phyloP scores from a whole-genome alignment of 345 rosid species.

The Stellera chamaejasme region DNA sequence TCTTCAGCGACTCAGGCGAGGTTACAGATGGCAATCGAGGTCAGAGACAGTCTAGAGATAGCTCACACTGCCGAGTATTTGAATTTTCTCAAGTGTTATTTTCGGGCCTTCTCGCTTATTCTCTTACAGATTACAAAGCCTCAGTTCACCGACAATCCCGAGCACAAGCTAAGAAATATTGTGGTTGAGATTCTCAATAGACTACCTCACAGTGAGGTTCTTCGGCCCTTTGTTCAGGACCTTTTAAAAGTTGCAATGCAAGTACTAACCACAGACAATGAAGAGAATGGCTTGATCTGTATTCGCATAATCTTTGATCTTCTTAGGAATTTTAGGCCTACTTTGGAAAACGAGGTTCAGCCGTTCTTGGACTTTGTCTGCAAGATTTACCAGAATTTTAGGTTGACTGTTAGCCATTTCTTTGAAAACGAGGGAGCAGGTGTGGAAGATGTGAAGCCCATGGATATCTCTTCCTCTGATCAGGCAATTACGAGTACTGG shows the following conservation, averaged over 20 bases:
- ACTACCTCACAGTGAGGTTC: constrained; percentile 93
- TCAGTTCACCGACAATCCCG: constrained; percentile 70
- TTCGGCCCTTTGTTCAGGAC: constrained; percentile 97
- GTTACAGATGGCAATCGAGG: constrained; percentile 90
- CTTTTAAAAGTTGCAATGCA: constrained; percentile 96
- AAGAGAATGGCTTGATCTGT: constrained; percentile 93
- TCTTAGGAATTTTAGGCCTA: constrained; percentile 88
- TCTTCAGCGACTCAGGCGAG: constrained; percentile 67
- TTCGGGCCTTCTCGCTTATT: constrained; percentile 77
- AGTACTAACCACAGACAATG: constrained; percentile 88
- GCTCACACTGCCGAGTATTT: constrained; percentile 95
- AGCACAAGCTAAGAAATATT: constrained; percentile 85
- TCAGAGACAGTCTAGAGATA: constrained; percentile 95
- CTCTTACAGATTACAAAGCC: constrained; percentile 77
- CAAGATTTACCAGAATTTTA: constrained; percentile 88
- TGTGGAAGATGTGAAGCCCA: constrained; percentile 76
- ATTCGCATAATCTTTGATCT: constrained; percentile 91
- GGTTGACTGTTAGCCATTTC: constrained; percentile 75
- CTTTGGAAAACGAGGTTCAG: constrained; percentile 89
- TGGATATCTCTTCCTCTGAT: constrained; percentile 68
- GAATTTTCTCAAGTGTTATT: constrained; percentile 91
- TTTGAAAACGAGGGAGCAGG: constrained; percentile 51
- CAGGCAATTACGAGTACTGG: constrained; percentile 45
- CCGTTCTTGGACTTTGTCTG: constrained; percentile 95
- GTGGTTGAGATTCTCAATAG: constrained; percentile 94